Percentiles rank a stretch among this genome's conserved stretches.
Conservation (phyloP, 2,329 filamentous ascomycete species). For the Paecilomyces sp. region DNA sequence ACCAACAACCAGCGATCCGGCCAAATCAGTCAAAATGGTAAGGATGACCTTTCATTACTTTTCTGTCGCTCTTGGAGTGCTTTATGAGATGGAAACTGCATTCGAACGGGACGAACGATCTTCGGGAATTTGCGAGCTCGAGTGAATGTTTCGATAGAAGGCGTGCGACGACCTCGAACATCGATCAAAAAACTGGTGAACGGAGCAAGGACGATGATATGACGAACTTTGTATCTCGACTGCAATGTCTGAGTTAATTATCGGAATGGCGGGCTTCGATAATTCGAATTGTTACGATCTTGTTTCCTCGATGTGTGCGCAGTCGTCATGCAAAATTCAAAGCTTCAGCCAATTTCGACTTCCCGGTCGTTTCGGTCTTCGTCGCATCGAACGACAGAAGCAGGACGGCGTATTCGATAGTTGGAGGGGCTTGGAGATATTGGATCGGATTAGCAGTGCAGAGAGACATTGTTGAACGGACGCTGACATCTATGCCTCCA, state of each 20-base stretch:
- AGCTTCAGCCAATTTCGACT: background rate
- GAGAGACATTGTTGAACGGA: slow-evolving; percentile 6
- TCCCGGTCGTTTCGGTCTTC: background rate
- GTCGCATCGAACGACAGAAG: background rate
- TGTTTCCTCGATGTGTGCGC: background rate
- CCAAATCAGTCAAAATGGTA: slow-evolving; percentile 44
- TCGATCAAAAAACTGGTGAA: background rate
- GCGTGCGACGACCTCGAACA: background rate
- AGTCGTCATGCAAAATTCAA: background rate
- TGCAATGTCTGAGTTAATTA: background rate
- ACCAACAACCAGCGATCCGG: slow-evolving; percentile 34
- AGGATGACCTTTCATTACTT: slow-evolving; percentile 14
- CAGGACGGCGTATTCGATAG: background rate
- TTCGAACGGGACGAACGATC: background rate
- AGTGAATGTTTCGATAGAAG: background rate
- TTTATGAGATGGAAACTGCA: background rate
- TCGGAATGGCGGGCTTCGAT: background rate
- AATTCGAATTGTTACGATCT: background rate
- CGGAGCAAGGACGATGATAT: background rate
- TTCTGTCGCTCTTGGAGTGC: slow-evolving; percentile 12
- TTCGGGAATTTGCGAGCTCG: background rate
- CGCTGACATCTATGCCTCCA: slow-evolving; percentile 17
- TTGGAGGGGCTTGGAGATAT: background rate
- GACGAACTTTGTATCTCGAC: background rate
- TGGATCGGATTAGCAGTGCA: slow-evolving; percentile 9